A percentile compares a stretch with the other conserved stretches of the same genome.
These are phyloP conservation scores for Penicillium subrubescens DNA, from an alignment of 495 filamentous ascomycete genomes.

Conservation along the genomic window DNA sequence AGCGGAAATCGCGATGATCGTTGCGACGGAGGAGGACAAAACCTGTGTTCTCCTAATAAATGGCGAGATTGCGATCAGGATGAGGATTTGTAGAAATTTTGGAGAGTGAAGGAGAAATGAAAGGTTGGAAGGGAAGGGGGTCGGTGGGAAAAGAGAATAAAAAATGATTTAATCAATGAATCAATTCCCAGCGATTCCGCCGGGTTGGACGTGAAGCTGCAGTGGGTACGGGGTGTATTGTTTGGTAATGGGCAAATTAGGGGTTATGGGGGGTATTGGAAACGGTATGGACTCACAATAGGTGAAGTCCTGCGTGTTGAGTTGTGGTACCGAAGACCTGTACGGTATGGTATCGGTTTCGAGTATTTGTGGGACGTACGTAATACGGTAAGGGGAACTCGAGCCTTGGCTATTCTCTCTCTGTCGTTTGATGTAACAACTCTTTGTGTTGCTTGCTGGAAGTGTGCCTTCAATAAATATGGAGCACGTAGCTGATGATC, in stretches of 20 bases:
- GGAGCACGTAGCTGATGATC: neutral
- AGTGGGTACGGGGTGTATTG: slow-evolving; percentile 24
- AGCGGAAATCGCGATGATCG: slow-evolving; percentile 30
- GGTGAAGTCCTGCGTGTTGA: too few species aligned
- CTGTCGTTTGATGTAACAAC: neutral
- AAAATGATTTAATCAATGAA: slow-evolving; percentile 37
- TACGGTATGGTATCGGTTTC: slow-evolving; percentile 9
- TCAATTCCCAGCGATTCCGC: slow-evolving; percentile 26
- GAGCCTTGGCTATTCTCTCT: neutral
- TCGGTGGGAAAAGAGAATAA: slow-evolving; percentile 11
- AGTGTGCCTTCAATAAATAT: neutral
- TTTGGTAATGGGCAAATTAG: neutral
- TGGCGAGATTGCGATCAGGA: neutral
- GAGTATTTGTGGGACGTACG: neutral
- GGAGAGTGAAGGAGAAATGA: neutral
- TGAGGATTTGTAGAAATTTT: neutral
- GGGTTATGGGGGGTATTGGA: slow-evolving; percentile 5
- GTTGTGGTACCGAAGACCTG: slow-evolving; percentile 6
- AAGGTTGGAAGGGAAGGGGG: slow-evolving; percentile 5
- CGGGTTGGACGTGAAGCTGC: slow-evolving; percentile 31
- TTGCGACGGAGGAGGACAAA: slow-evolving; percentile 33
- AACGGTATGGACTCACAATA: neutral
- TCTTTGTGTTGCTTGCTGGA: neutral
- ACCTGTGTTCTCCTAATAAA: slow-evolving; percentile 33
- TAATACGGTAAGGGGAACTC: neutral